Base-by-base conservation (phyloP, 1,284 basidiomycete species). In the Malassezia brasiliensis region DNA sequence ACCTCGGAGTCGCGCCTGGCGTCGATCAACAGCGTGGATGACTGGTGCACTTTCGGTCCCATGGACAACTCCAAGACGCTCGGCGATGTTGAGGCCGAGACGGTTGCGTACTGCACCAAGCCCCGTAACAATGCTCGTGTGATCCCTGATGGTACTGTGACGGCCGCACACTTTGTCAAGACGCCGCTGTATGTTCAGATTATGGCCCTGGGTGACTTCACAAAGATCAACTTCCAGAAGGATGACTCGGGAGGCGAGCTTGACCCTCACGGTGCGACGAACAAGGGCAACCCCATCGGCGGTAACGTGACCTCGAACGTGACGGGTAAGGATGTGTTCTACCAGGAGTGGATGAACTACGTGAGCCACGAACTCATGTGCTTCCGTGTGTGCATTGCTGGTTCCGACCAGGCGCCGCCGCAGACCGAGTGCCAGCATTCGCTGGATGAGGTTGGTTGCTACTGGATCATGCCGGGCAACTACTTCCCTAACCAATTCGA, bases 101-200 rank as follows among this genome's bases (percentile, higher is more conserved):
- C 81, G 61, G 83, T 87, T 17, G 82, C 84, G 0, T 87, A 81
- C 81, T 88, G 85, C 77, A 84, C 84, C 35, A 83, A 72, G 63
- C 51, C 72, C 1, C 65, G 72, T 34, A 74, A 74, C 67, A 67
- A 72, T 35, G 72, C 72, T 1, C 72, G 72, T 58, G 70, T 74
- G 41, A 74, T 74, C 46, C 72, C 72, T 19, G 72, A 74, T 51
- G 72, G 72, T 46, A 70, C 72, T 38, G 52, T 74, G 11, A 72
- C 69, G 12, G 62, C 62, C 17, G 72, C 63, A 2, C 70, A 73
- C 60, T 74, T 74, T 58, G 69, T 74, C 60, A 66, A 67, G 56
- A 73, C 72, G 11, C 69, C 69, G 5, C 64, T 72, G 28, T 74
- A 76, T 61, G 76, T 79, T 49, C 79, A 80, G 72, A 70, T 81